A percentile compares a stretch with the other conserved stretches of the same genome.
Evolutionary conservation across 441 rosid species (phyloP).

Genomic region (Euphorbia corollata): DNA sequence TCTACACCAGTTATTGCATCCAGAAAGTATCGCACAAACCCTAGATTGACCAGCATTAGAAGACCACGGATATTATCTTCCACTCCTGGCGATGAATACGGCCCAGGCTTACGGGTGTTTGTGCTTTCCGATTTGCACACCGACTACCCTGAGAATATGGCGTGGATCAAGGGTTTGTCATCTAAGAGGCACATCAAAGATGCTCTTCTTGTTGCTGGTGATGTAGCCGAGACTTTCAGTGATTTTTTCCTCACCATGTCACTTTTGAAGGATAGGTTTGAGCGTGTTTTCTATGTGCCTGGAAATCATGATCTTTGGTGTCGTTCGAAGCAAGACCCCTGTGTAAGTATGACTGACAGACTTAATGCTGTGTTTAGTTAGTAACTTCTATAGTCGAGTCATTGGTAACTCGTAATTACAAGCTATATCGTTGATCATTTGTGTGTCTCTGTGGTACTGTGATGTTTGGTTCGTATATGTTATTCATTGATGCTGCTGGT

Average conservation of each 20-base stretch:
- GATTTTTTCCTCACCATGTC: constrained; percentile 46
- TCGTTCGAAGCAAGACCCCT: constrained; percentile 31
- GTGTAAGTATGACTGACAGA: constrained; percentile 26
- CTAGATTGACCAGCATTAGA: constrained; percentile 12
- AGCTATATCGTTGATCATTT: neutral
- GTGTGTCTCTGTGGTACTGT: neutral
- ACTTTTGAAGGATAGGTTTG: constrained; percentile 47
- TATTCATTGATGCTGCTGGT: neutral
- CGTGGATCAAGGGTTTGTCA: constrained; percentile 45
- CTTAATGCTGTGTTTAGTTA: too few relatives aligned
- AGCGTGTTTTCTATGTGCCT: constrained; percentile 49
- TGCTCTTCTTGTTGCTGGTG: constrained; percentile 56
- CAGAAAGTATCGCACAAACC: neutral
- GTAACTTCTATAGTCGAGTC: neutral
- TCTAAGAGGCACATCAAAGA: constrained; percentile 29
- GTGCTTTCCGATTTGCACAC: constrained; percentile 59
- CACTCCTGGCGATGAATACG: constrained; percentile 17
- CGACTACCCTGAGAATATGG: constrained; percentile 53
- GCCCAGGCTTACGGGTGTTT: constrained; percentile 32
- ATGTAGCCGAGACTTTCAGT: constrained; percentile 49
- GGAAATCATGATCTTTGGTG: constrained; percentile 71
- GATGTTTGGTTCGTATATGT: neutral
- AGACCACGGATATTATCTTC: constrained; percentile 29
- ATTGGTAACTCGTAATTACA: neutral
- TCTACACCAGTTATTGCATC: neutral